Conservation (phyloP, 768 basidiomycete species). For the Suillus plorans region DNA sequence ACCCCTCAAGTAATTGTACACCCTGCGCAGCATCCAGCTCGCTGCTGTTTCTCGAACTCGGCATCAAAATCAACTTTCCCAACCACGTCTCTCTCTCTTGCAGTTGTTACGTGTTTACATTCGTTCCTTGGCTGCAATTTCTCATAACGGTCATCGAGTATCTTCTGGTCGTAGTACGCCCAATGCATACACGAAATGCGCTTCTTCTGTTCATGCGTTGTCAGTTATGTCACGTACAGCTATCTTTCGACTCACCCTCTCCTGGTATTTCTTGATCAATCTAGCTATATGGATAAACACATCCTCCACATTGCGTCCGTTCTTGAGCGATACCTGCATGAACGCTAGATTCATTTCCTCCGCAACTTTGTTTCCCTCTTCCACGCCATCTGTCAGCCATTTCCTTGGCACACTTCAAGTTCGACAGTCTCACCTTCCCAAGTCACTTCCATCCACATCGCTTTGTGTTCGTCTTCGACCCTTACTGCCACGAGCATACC, state of each 20-base stretch:
- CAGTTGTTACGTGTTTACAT: background rate
- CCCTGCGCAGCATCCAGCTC: background rate
- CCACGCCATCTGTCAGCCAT: background rate
- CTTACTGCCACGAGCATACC: slow-evolving; percentile 1
- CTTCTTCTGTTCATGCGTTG: background rate
- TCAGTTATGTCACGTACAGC: background rate
- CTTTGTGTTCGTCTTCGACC: background rate
- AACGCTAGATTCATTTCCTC: background rate
- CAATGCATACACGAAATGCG: background rate
- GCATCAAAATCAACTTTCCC: background rate
- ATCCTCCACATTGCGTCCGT: background rate
- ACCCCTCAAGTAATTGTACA: background rate
- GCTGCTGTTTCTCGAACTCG: background rate
- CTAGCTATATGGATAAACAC: slow-evolving; percentile 1
- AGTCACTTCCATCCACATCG: slow-evolving; percentile 2
- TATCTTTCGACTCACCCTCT: background rate
- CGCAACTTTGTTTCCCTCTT: background rate
- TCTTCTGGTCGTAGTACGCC: background rate
- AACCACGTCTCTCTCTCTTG: background rate
- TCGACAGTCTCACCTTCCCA: background rate
- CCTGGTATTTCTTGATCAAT: slow-evolving; percentile 1
- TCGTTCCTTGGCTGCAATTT: background rate
- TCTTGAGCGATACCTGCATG: slow-evolving; percentile 5
- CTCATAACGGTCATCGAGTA: background rate
- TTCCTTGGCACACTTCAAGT: background rate